Base-by-base conservation (phyloP, 495 filamentous ascomycete species). In the Lophiostoma macrostomum region DNA sequence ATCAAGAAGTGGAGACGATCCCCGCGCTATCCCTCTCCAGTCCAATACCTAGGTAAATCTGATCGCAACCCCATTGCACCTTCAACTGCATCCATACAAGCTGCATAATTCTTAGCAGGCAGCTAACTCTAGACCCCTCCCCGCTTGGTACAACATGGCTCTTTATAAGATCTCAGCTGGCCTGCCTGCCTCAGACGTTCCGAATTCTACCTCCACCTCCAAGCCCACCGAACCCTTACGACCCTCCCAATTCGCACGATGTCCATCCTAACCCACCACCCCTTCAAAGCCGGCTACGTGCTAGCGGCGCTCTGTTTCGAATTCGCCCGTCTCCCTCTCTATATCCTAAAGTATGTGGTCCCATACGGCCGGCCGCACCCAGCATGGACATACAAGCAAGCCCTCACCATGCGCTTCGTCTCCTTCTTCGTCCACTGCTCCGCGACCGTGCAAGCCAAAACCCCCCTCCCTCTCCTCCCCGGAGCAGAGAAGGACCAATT, bases 261-360 rank as follows among this genome's bases (percentile, higher is more conserved):
- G 54, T 8, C 42, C 1, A 38, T 64, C 38, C 32, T 67, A 18
- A 57, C 59, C 13, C 38, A 43, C 54, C 71, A 71, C 27, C 71
- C 69, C 29, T 61, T 68, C 58, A 71, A 69, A 53, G 59, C 45
- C 28, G 20, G 70, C 46, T 73, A 66, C 50, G 55, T 54, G n/a
- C 52, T 70, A 27, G 16, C 52, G 4, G 65, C 68, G n/a, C 4
- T 65, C 35, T 11, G 34, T n/a, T 34, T 59, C 56, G 57, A 54
- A 14, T 39, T 64, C 32, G 1, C 56, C 22, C 64, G 60, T n/a
- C 27, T 73, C 6, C 69, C 69, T 3, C 36, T 70, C 52, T 68
- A 61, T 51, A 18, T 67, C 22, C 0, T 66, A 19, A 60, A 62
- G n/a, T 69, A 68, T 37, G 14, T 66, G 30, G 37, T 58, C 25